phyloP scores from a whole-genome alignment of 2,329 filamentous ascomycete genomes.

The Daldinia sp. region DNA sequence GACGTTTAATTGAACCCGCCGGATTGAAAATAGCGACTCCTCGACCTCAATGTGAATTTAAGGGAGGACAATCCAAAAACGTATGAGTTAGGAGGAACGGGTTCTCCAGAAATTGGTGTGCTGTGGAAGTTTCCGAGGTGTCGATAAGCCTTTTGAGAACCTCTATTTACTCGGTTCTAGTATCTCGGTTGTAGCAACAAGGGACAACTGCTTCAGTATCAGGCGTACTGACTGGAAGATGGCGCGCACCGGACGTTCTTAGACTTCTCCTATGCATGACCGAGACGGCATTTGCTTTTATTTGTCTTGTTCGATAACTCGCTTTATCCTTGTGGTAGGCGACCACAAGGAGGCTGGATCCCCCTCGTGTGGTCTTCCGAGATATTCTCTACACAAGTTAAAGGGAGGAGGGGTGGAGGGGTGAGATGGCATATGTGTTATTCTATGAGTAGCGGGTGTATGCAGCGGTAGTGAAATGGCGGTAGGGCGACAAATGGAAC shows the following conservation, averaged over 20 bases:
- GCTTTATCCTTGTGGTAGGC: conserved; percentile 47
- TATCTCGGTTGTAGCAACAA: conserved; percentile 37
- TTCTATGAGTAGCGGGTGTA: conserved; percentile 40
- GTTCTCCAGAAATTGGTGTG: conserved; percentile 39
- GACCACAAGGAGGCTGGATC: conserved; percentile 46
- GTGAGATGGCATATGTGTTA: conserved; percentile 46
- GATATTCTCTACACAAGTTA: conserved; percentile 42
- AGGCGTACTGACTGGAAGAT: conserved; percentile 41
- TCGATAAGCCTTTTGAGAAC: conserved; percentile 35
- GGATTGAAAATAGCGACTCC: conserved; percentile 30
- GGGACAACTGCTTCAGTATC: conserved; percentile 36
- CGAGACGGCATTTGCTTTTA: conserved; percentile 58
- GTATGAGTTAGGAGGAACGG: conserved; percentile 34
- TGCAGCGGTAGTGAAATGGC: conserved; percentile 31
- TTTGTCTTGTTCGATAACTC: conserved; percentile 51
- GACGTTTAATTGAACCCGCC: conserved; percentile 28
- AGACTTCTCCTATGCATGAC: conserved; percentile 62
- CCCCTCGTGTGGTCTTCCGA: conserved; percentile 43
- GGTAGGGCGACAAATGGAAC: conserved; percentile 36
- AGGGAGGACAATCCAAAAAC: conserved; percentile 37
- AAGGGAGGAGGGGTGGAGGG: conserved; percentile 39
- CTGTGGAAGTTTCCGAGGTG: conserved; percentile 38
- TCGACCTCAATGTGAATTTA: conserved; percentile 39
- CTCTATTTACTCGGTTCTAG: conserved; percentile 32
- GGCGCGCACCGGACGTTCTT: conserved; percentile 48